Conservation (phyloP, 352 stramenopile species). For the Phytopythium cucurbitacearum region DNA sequence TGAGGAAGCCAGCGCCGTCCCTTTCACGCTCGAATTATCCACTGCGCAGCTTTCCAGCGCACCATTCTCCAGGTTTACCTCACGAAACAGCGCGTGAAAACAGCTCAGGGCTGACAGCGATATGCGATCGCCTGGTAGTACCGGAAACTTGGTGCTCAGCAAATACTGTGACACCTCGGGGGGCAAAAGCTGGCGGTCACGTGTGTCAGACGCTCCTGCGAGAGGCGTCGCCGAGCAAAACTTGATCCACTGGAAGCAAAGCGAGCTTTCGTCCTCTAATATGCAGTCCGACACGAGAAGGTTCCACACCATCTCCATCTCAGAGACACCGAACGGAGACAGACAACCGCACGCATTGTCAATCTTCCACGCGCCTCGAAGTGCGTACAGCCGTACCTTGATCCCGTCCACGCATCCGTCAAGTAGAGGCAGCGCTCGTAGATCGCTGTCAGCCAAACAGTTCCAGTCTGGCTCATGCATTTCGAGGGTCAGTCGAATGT, state of each 20-base stretch:
- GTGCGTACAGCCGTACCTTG: conserved; percentile 48
- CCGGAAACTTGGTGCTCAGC: conserved; percentile 38
- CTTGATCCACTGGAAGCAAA: conserved; percentile 78
- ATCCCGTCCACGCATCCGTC: conserved; percentile 21
- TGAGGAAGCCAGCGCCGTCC: not conserved
- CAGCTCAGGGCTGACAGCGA: conserved; percentile 47
- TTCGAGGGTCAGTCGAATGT: conserved; percentile 1
- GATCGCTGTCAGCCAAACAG: conserved; percentile 8
- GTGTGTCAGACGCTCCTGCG: not conserved
- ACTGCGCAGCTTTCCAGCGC: conserved; percentile 27
- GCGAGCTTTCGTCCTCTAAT: conserved; percentile 37
- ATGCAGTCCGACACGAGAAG: conserved; percentile 30
- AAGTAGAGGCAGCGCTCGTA: conserved; percentile 12
- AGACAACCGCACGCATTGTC: conserved; percentile 5
- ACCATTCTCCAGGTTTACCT: conserved; percentile 41
- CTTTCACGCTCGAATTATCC: not conserved
- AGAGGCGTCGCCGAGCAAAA: conserved; percentile 45
- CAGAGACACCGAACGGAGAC: conserved; percentile 5
- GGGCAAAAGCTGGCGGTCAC: conserved; percentile 13
- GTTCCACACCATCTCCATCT: conserved; percentile 42
- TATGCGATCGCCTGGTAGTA: conserved; percentile 26
- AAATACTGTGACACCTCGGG: conserved; percentile 22
- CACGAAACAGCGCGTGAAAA: conserved; percentile 66
- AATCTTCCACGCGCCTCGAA: conserved; percentile 55
- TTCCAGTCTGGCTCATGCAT: conserved; percentile 5